These are phyloP conservation scores for Puccinia horiana DNA, from an alignment of 1,284 basidiomycete genomes.

Conservation along the genomic window DNA sequence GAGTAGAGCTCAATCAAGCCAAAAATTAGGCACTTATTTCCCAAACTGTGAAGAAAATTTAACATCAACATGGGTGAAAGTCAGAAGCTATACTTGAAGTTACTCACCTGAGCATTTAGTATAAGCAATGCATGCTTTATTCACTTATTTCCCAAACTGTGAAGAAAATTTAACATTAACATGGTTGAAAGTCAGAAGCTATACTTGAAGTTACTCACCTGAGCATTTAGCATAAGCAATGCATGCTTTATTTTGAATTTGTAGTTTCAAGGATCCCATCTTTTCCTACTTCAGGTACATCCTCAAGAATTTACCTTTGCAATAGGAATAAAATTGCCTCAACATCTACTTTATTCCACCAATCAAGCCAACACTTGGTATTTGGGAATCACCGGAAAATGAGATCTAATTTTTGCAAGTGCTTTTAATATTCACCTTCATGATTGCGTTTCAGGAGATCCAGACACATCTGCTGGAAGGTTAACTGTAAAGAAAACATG, in stretches of 20 bases:
- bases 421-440: not conserved
- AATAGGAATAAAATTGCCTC: slow-evolving; percentile 9
- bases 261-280: slow-evolving; percentile 1
- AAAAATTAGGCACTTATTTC: not conserved
- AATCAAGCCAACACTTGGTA: slow-evolving; percentile 1
- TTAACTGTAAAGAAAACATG: not conserved
- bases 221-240: slow-evolving; percentile 7
- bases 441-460: not conserved
- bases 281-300: not conserved
- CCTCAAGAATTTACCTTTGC: not conserved
- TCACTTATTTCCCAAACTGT: not conserved
- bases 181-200: not conserved
- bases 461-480: not conserved
- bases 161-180: not conserved
- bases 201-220: not conserved
- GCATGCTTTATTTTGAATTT: no score
- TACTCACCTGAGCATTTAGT: slow-evolving; percentile 16
- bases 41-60: not conserved
- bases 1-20: not conserved
- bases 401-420: not conserved
- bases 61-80: not conserved
- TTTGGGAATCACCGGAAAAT: not conserved
- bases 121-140: no score
- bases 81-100: not conserved
- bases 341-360: not conserved